Conservation (phyloP, 306 rosid genomes). For the Ammopiptanthus mongolicus region DNA sequence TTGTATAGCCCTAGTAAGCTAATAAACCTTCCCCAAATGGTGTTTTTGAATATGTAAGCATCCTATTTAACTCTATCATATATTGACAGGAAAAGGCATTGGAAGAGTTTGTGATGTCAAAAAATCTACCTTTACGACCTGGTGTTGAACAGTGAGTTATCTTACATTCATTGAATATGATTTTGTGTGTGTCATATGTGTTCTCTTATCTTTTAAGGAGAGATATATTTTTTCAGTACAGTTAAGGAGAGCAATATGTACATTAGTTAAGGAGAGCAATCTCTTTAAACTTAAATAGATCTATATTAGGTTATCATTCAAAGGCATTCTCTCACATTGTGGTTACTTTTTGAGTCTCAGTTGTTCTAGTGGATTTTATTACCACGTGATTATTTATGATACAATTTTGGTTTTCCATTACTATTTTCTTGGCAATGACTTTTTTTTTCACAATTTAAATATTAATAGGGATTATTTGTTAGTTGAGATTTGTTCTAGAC, state of each 20-base stretch:
- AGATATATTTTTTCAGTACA: neutral
- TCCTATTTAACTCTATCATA: conserved; percentile 21
- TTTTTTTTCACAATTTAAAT: neutral
- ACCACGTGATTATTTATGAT: neutral
- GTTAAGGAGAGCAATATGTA: neutral
- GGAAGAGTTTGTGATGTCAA: conserved; percentile 70
- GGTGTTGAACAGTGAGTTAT: conserved; percentile 85
- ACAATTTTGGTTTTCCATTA: neutral
- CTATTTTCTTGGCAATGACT: neutral
- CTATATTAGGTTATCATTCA: neutral
- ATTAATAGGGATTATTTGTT: neutral
- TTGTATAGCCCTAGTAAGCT: conserved; percentile 18
- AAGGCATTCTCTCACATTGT: neutral
- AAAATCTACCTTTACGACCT: conserved; percentile 67
- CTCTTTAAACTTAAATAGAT: neutral
- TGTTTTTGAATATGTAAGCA: conserved; percentile 3
- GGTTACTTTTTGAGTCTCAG: neutral
- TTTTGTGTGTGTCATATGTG: neutral
- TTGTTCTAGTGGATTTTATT: neutral
- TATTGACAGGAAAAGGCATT: conserved; percentile 65
- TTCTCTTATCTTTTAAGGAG: neutral
- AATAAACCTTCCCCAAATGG: conserved; percentile 7
- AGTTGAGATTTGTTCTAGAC: conserved; percentile 1
- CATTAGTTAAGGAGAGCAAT: conserved; percentile 13
- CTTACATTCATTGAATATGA: conserved; percentile 19